Evolutionary conservation across 2,329 filamentous ascomycete genomes (phyloP).

Genomic region (Sclerotinia trifoliorum): DNA sequence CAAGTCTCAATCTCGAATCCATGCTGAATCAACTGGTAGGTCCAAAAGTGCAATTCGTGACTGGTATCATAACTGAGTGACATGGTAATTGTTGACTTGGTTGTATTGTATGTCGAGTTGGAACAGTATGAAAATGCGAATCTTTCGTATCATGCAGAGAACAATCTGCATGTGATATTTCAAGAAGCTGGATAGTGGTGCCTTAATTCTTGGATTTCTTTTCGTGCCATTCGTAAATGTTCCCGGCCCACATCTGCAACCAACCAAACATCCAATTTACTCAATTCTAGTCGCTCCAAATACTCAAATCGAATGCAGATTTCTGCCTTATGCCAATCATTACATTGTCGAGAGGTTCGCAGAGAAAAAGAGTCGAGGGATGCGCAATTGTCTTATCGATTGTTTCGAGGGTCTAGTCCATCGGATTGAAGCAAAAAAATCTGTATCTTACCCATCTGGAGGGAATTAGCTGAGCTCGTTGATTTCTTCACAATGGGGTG

Average conservation of each 20-base stretch:
- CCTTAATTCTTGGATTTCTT: not conserved
- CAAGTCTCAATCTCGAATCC: not conserved
- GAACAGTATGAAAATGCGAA: not conserved
- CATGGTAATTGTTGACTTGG: not conserved
- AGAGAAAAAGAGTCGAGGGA: not conserved
- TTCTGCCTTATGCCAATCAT: not conserved
- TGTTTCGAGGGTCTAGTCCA: slow-evolving; percentile 9
- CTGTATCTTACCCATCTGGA: slow-evolving; percentile 61
- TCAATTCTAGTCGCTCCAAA: not conserved
- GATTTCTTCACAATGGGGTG: slow-evolving; percentile 27
- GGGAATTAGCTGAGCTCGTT: slow-evolving; percentile 37
- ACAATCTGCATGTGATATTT: not conserved
- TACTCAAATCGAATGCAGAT: not conserved
- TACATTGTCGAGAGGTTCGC: not conserved
- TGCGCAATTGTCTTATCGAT: slow-evolving; percentile 9
- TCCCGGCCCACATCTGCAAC: not conserved
- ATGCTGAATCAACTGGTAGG: not conserved
- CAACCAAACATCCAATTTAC: not conserved
- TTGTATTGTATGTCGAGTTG: not conserved
- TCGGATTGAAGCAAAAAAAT: slow-evolving; percentile 27
- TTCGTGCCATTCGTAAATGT: not conserved
- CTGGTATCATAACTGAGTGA: not conserved
- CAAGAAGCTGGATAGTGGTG: not conserved
- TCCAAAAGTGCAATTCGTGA: not conserved
- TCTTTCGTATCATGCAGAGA: not conserved